A percentile compares a stretch with the other conserved stretches of the same genome.
phyloP scores from a whole-genome alignment of 148 eudicot genomes.

The Rheum nobile region DNA sequence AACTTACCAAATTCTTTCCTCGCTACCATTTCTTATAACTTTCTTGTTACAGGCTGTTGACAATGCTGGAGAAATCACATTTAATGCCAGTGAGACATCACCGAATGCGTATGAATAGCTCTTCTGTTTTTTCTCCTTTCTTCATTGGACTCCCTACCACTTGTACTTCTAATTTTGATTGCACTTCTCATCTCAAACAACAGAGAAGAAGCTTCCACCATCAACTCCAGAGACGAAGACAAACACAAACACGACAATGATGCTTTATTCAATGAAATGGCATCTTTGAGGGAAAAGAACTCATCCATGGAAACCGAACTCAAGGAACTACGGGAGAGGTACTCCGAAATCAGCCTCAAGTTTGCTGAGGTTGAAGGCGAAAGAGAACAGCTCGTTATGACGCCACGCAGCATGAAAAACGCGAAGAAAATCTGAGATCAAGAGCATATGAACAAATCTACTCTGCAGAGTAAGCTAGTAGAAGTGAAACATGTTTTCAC shows the following conservation, averaged over 20 bases:
- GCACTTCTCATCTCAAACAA: not conserved
- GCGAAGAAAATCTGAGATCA: slow-evolving; percentile 31
- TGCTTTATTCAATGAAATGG: slow-evolving; percentile 32
- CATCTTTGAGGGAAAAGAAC: slow-evolving; percentile 51
- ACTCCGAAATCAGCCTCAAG: slow-evolving; percentile 87
- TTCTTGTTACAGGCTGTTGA: not conserved
- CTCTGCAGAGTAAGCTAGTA: not conserved
- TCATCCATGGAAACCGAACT: slow-evolving; percentile 71
- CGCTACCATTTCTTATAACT: not conserved
- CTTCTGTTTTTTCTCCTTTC: not conserved
- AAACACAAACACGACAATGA: too few relatives aligned
- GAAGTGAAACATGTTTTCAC: slow-evolving; percentile 5
- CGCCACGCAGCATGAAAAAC: slow-evolving; percentile 56
- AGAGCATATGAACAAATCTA: slow-evolving; percentile 15
- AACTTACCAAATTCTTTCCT: not conserved
- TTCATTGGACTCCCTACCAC: not conserved
- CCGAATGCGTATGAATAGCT: not conserved
- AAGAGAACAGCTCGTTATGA: slow-evolving; percentile 83
- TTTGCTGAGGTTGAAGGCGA: slow-evolving; percentile 99
- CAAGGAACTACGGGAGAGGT: slow-evolving; percentile 81
- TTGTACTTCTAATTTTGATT: not conserved
- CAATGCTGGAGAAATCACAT: not conserved
- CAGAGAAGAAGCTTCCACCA: not conserved
- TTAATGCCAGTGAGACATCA: not conserved
- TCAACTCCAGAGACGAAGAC: slow-evolving; percentile 20